Conservation (phyloP, 345 rosid species). For the Brassica cretica region DNA sequence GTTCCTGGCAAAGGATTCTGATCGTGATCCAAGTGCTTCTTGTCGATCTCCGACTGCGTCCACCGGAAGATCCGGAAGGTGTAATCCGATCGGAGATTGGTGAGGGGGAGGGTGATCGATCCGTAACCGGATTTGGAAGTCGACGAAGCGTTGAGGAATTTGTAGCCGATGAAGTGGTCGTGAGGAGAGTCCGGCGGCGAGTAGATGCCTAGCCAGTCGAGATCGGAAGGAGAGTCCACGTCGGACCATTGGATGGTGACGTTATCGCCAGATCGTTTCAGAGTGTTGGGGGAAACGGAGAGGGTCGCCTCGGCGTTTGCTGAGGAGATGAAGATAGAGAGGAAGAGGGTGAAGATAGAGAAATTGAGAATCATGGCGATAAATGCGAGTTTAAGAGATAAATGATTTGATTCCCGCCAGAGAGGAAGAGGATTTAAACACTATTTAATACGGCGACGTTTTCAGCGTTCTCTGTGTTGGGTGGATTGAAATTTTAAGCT, state of each 20-base stretch:
- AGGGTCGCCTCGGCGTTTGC: slow-evolving; percentile 42
- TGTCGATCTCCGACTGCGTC: slow-evolving; percentile 63
- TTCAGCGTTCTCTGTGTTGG: neutral
- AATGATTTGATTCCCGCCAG: slow-evolving; percentile 11
- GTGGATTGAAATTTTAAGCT: neutral
- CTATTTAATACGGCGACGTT: neutral
- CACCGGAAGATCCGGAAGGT: slow-evolving; percentile 91
- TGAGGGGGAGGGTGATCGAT: slow-evolving; percentile 61
- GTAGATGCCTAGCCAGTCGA: slow-evolving; percentile 87
- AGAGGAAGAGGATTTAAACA: neutral
- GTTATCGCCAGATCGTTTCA: slow-evolving; percentile 64
- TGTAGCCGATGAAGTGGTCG: slow-evolving; percentile 75
- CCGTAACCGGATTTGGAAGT: slow-evolving; percentile 68
- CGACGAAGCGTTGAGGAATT: slow-evolving; percentile 65
- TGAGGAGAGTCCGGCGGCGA: slow-evolving; percentile 71
- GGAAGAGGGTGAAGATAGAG: slow-evolving; percentile 29
- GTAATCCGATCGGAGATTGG: slow-evolving; percentile 76
- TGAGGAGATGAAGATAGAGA: slow-evolving; percentile 14
- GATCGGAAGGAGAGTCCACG: slow-evolving; percentile 68
- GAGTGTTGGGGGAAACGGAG: slow-evolving; percentile 47
- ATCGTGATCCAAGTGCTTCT: slow-evolving; percentile 64
- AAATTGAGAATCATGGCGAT: slow-evolving; percentile 35
- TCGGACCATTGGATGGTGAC: slow-evolving; percentile 69
- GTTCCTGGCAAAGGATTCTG: slow-evolving; percentile 80
- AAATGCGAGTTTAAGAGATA: neutral